Evolutionary conservation across 306 rosid species (phyloP).

Genomic region (Vicia villosa): DNA sequence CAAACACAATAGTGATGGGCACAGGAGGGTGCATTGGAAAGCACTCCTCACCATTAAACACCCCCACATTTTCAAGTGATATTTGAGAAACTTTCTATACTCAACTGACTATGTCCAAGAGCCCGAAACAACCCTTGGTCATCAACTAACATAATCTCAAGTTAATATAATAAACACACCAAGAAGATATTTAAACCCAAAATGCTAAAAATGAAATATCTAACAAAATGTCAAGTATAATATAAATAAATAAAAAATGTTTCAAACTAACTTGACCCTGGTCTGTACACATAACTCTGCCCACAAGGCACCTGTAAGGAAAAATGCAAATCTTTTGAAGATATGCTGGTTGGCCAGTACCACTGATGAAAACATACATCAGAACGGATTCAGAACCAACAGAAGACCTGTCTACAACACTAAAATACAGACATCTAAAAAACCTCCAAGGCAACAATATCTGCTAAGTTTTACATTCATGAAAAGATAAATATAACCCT

Average conservation of each 20-base stretch:
- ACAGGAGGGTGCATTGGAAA: too few species aligned
- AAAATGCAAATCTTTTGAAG: conserved; percentile 33
- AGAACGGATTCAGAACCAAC: too few species aligned
- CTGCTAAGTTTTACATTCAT: conserved; percentile 36
- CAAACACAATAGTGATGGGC: too few species aligned
- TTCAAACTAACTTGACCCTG: conserved; percentile 26
- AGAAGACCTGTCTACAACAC: conserved; percentile 24
- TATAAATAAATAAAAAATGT: conserved; percentile 1
- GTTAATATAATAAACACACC: not conserved
- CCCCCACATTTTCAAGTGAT: not conserved
- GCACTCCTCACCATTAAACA: too few species aligned
- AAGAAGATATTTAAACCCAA: not conserved
- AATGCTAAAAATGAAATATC: not conserved
- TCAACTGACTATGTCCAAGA: not conserved
- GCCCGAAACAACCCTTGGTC: not conserved
- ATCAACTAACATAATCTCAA: not conserved
- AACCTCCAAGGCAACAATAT: conserved; percentile 30
- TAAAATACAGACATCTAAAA: conserved; percentile 39
- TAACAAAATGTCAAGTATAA: conserved; percentile 7
- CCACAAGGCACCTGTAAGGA: conserved; percentile 24
- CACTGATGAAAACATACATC: conserved; percentile 25
- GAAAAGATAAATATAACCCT: conserved; percentile 38
- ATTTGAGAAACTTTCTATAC: too few species aligned
- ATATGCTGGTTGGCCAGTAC: conserved; percentile 16
- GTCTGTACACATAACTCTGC: conserved; percentile 45